These are phyloP conservation scores for Neofusicoccum sp. DNA, from an alignment of 2,329 filamentous ascomycete genomes.

Conservation along the genomic window DNA sequence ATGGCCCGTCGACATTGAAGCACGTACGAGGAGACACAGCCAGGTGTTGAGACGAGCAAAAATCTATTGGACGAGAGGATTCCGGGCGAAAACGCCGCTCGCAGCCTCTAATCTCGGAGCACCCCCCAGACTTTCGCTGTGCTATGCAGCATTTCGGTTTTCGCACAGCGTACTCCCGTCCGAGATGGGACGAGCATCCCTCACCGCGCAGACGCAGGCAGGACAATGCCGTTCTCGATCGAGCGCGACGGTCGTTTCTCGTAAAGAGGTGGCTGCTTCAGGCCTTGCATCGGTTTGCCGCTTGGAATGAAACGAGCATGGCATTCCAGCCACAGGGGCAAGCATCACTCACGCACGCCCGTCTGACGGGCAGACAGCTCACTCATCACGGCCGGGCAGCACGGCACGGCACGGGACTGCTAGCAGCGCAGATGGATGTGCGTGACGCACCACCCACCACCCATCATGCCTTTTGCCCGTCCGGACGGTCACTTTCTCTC, in stretches of 20 bases:
- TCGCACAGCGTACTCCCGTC: background rate
- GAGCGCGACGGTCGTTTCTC: background rate
- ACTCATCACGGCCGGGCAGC: background rate
- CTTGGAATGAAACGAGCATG: constrained; percentile 17
- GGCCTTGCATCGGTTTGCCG: background rate
- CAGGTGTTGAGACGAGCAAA: background rate
- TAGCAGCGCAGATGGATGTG: background rate
- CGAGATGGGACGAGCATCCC: background rate
- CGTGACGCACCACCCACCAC: background rate
- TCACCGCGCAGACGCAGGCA: background rate
- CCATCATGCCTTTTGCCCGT: background rate
- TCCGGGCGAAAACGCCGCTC: background rate
- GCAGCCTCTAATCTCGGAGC: background rate
- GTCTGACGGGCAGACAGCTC: background rate
- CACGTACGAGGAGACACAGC: background rate
- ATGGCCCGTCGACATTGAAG: background rate
- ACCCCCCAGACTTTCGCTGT: background rate
- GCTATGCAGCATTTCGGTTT: background rate
- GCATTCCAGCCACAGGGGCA: constrained; percentile 1
- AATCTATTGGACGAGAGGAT: background rate
- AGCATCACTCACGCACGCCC: background rate
- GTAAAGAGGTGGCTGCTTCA: background rate
- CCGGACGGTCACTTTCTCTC: background rate
- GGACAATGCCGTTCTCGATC: background rate
- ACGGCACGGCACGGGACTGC: background rate